Percentiles rank a stretch among this genome's conserved stretches.
Evolutionary conservation across 73 alveolate species (phyloP).

Genomic region (Paramecium sonneborni): DNA sequence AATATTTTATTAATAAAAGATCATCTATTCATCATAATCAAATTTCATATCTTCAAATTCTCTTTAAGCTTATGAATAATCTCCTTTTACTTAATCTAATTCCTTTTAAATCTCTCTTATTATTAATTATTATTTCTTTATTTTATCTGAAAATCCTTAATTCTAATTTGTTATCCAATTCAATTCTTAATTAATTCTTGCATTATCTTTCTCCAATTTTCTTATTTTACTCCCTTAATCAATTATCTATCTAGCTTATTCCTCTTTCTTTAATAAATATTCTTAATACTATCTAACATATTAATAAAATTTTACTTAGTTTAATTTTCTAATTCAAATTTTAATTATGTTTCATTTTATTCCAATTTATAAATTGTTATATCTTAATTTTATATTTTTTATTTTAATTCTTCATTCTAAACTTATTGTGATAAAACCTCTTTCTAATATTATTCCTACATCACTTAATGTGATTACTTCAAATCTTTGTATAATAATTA

Average conservation of each 20-base stretch:
- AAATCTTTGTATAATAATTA: background rate
- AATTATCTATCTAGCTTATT: background rate
- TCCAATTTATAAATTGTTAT: background rate
- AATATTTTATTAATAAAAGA: background rate
- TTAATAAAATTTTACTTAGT: background rate
- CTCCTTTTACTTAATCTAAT: background rate
- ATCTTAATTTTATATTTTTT: background rate
- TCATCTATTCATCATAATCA: conserved; percentile 27
- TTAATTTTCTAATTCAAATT: conserved; percentile 10
- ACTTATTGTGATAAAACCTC: background rate
- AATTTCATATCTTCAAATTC: conserved; percentile 43
- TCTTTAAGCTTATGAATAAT: background rate
- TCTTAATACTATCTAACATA: conserved; percentile 17
- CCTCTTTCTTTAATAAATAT: background rate
- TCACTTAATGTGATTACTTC: background rate
- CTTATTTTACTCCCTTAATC: background rate
- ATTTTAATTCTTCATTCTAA: background rate
- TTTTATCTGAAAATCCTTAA: conserved; percentile 18
- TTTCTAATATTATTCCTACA: background rate
- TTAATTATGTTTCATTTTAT: background rate
- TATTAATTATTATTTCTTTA: conserved; percentile 13
- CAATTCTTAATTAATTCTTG: background rate
- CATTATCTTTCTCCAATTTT: conserved; percentile 14
- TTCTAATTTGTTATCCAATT: background rate
- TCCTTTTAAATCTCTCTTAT: background rate